A percentile compares a stretch with the other conserved stretches of the same genome.
Conservation (phyloP, 1,139 yeast species). For the Pichia sp. region DNA sequence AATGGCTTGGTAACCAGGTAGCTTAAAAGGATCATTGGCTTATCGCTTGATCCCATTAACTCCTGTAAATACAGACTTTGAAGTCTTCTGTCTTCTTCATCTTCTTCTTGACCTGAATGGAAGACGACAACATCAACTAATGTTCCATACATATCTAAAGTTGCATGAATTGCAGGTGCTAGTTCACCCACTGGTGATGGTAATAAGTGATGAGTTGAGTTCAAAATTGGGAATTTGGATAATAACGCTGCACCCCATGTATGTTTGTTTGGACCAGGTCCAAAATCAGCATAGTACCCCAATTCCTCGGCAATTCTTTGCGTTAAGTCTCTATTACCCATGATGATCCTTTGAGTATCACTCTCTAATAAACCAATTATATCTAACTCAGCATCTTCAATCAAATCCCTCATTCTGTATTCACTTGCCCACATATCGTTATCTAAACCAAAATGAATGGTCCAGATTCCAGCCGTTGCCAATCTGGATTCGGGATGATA, state of each 20-base stretch:
- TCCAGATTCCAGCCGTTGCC: conserved; percentile 96
- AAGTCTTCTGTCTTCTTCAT: conserved; percentile 81
- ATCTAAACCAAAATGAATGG: conserved; percentile 93
- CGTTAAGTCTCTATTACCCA: conserved; percentile 92
- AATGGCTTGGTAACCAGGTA: conserved; percentile 84
- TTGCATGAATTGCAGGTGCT: conserved; percentile 97
- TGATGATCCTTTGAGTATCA: conserved; percentile 88
- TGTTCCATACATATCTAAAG: conserved; percentile 83
- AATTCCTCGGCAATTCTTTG: conserved; percentile 88
- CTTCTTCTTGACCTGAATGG: conserved; percentile 98
- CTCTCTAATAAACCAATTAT: conserved; percentile 86
- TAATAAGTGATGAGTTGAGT: conserved; percentile 81
- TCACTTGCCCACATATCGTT: conserved; percentile 99
- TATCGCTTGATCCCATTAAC: conserved; percentile 68
- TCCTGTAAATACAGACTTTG: conserved; percentile 73
- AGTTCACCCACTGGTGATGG: conserved; percentile 97
- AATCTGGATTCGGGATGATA: conserved; percentile 68
- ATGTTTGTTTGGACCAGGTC: conserved; percentile 97
- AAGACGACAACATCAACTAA: conserved; percentile 87
- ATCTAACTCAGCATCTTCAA: conserved; percentile 80
- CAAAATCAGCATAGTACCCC: conserved; percentile 91
- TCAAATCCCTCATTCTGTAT: conserved; percentile 76
- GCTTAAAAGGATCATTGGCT: conserved; percentile 78
- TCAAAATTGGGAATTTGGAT: conserved; percentile 87
- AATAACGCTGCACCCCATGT: conserved; percentile 96